A percentile compares a stretch with the other conserved stretches of the same genome.
Conservation (phyloP, 805 yeast species). For the Ogataea saltuana region DNA sequence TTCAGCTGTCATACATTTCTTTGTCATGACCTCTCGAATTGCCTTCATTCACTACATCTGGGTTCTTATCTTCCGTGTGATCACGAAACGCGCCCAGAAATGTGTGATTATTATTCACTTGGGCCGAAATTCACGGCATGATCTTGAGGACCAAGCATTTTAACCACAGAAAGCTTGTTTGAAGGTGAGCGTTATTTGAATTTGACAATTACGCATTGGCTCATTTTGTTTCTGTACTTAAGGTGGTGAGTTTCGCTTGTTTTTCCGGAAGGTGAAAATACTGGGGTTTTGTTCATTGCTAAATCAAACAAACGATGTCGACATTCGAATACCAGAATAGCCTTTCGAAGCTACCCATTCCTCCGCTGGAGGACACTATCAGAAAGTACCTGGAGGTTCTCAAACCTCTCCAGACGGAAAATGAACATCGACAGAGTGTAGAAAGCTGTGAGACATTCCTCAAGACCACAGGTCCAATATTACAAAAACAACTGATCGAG, state of each 20-base stretch:
- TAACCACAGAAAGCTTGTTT: too few species aligned
- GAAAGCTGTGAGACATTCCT: slow-evolving; percentile 59
- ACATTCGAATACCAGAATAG: slow-evolving; percentile 63
- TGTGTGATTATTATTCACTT: too few species aligned
- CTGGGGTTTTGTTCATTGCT: neutral
- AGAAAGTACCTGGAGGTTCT: slow-evolving; percentile 62
- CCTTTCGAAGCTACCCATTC: slow-evolving; percentile 75
- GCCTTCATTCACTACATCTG: neutral
- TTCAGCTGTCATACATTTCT: slow-evolving; percentile 15
- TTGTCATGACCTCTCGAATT: slow-evolving; percentile 2
- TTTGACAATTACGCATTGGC: too few species aligned
- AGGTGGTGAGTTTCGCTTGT: too few species aligned
- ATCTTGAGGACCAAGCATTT: too few species aligned
- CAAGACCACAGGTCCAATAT: slow-evolving; percentile 52
- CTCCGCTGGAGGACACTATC: slow-evolving; percentile 69
- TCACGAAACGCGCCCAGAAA: neutral
- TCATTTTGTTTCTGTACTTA: too few species aligned
- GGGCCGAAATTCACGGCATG: too few species aligned
- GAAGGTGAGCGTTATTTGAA: too few species aligned
- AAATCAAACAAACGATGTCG: slow-evolving; percentile 12
- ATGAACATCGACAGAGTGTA: slow-evolving; percentile 63
- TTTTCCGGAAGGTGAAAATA: too few species aligned
- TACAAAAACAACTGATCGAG: slow-evolving; percentile 62
- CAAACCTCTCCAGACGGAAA: slow-evolving; percentile 78
- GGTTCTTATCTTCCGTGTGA: neutral